Conservation (phyloP, 192 early-diverging fungal genomes). For the Backusella morwellensis region DNA sequence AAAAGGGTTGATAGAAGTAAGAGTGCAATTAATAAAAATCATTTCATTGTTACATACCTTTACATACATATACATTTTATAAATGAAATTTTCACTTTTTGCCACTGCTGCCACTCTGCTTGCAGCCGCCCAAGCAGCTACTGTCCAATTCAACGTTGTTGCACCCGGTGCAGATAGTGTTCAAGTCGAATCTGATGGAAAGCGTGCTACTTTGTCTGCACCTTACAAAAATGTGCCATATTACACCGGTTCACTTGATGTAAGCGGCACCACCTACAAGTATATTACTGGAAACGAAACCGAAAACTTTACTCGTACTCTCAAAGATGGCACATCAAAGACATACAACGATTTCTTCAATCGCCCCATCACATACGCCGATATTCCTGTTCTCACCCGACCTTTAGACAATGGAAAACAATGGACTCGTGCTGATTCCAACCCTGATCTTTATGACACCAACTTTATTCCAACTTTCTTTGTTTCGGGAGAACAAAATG, state of each 20-base stretch:
- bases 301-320: conserved; percentile 33
- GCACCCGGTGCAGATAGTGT: conserved; percentile 37
- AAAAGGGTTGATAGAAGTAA: neutral
- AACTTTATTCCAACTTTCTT: conserved; percentile 49
- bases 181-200: conserved; percentile 30
- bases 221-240: conserved; percentile 28
- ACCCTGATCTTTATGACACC: conserved; percentile 32
- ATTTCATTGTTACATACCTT: neutral
- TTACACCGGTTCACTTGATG: conserved; percentile 33
- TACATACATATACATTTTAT: neutral
- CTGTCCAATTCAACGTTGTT: conserved; percentile 33
- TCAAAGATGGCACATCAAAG: conserved; percentile 20
- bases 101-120: conserved; percentile 15
- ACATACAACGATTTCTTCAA: conserved; percentile 40
- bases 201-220: conserved; percentile 21
- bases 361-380: conserved; percentile 43
- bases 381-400: conserved; percentile 42
- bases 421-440: conserved; percentile 12
- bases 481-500: conserved; percentile 24
- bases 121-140: conserved; percentile 31
- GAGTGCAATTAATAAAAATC: neutral
- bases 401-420: conserved; percentile 33
- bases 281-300: conserved; percentile 26
- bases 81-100: neutral
- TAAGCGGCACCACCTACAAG: conserved; percentile 36